Conservation (phyloP, 768 basidiomycete species). For the Psilocybe azurescens region DNA sequence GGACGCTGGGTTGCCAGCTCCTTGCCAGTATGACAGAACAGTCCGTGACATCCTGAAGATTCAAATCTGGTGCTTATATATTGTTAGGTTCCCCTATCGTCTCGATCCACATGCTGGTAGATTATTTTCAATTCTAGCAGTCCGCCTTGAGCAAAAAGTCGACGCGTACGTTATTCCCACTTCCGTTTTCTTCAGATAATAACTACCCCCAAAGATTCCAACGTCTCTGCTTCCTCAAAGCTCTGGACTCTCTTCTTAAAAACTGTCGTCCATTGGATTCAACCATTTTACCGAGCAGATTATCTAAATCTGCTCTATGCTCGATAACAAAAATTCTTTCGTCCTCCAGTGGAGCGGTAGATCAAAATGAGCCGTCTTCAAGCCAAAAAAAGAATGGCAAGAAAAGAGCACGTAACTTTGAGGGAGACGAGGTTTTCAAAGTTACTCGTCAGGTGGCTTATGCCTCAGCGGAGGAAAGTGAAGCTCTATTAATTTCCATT, state of each 20-base stretch:
- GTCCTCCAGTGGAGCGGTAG: constrained; percentile 26
- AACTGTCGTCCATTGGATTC: constrained; percentile 53
- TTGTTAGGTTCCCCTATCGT: constrained; percentile 53
- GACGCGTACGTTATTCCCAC: constrained; percentile 45
- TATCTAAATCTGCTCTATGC: constrained; percentile 59
- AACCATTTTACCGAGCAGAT: constrained; percentile 52
- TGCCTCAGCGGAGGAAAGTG: constrained; percentile 52
- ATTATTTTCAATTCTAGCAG: constrained; percentile 55
- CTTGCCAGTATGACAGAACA: constrained; percentile 51
- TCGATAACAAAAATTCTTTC: constrained; percentile 54
- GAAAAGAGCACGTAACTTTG: constrained; percentile 72
- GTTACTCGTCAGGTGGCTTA: constrained; percentile 51
- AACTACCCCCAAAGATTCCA: constrained; percentile 33
- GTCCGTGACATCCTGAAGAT: constrained; percentile 38
- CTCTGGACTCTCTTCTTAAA: constrained; percentile 47
- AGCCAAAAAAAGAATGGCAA: constrained; percentile 59
- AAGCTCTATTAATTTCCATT: constrained; percentile 56
- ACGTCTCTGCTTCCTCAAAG: constrained; percentile 48
- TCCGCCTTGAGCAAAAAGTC: constrained; percentile 64
- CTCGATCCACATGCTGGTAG: constrained; percentile 61
- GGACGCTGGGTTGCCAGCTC: constrained; percentile 57
- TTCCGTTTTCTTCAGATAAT: not conserved
- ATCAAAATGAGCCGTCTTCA: constrained; percentile 23
- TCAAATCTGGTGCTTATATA: not conserved
- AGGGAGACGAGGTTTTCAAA: constrained; percentile 77